Base-by-base conservation (phyloP, 805 yeast species). In the Candida ovalis region DNA sequence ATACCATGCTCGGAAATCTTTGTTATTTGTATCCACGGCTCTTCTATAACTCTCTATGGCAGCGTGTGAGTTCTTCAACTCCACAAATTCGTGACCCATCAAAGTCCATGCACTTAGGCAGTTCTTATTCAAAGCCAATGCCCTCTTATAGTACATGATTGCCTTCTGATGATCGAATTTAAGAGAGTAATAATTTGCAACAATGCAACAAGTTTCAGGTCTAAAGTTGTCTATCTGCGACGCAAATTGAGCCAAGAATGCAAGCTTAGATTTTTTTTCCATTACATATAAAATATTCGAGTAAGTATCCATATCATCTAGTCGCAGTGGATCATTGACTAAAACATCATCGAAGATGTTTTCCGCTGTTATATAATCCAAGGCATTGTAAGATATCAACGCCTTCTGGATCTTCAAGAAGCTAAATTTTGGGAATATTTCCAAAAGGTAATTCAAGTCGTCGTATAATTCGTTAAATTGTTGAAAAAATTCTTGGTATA, bases 41-140 rank as follows among this genome's bases (percentile, higher is more conserved):
- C 96, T 72, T 55, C 98, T 71, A 63, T 94, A 94, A 49, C 95
- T 83, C 70, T 92, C 97, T 46, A 94, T 94, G 1, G 99, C 99
- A 1, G 98, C 98, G 66, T 94, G 96, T 1, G 96, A 86, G 68
- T 94, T 94, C 61, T 92, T 91, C 58, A 94, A 75, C 64, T 94
- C 99, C 15, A 94, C 96, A 70, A 88, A 94, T 69, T 94, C 99
- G 67, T 94, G 99, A 10, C 99, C 99, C 97, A 94, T 90, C 49
- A 94, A 73, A 0, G 98, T 94, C 98, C 98, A 94, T 0, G 98
- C 97, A 53, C 89, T 81, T 18, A 90, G 71, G 57, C 95, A 88
- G 56, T 81, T 81, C 51, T 86, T 80, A 62, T 90, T 87, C 50
- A 94, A 72, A 0, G 88, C 80, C 35, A 94, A 71, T 0, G 99